phyloP scores from a whole-genome alignment of 805 yeast genomes.

The Lipomyces lipofer region DNA sequence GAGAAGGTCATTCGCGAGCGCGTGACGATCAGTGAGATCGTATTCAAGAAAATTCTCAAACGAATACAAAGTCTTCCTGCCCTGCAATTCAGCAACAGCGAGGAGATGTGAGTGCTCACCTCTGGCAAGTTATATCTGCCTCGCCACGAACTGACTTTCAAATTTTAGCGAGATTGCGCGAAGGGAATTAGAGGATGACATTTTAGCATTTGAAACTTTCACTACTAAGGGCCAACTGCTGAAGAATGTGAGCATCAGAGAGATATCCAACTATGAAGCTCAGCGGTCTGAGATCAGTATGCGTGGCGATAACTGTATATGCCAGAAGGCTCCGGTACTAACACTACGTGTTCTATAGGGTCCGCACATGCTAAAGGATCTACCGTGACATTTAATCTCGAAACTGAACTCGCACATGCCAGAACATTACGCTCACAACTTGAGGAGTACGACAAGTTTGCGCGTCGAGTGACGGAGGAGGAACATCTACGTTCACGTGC shows the following conservation, averaged over 20 bases:
- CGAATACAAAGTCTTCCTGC: slow-evolving; percentile 14
- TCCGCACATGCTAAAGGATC: slow-evolving; percentile 1
- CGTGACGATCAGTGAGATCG: slow-evolving; percentile 13
- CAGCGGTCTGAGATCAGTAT: slow-evolving; percentile 24
- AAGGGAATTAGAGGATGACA: slow-evolving; percentile 5
- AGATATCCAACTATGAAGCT: slow-evolving; percentile 27
- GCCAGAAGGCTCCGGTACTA: not conserved
- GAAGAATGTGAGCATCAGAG: slow-evolving; percentile 29
- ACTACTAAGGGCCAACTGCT: slow-evolving; percentile 29
- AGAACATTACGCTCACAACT: slow-evolving; percentile 29
- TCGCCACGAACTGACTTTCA: not conserved
- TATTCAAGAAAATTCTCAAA: slow-evolving; percentile 11
- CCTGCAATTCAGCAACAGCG: slow-evolving; percentile 1
- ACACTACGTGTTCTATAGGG: not conserved
- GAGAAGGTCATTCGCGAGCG: slow-evolving; percentile 18
- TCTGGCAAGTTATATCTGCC: too few relatives aligned
- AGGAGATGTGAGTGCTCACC: slow-evolving; percentile 14
- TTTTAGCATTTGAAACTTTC: slow-evolving; percentile 1
- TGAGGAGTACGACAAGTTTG: slow-evolving; percentile 34
- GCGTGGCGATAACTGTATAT: slow-evolving; percentile 7
- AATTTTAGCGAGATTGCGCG: slow-evolving; percentile 6
- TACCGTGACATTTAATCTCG: slow-evolving; percentile 8
- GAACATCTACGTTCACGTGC: slow-evolving; percentile 29
- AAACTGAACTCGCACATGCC: slow-evolving; percentile 24
- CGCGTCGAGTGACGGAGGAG: slow-evolving; percentile 4